A percentile compares a stretch with the other conserved stretches of the same genome.
Conservation (phyloP, 768 basidiomycete species). For the Russula olivacea region DNA sequence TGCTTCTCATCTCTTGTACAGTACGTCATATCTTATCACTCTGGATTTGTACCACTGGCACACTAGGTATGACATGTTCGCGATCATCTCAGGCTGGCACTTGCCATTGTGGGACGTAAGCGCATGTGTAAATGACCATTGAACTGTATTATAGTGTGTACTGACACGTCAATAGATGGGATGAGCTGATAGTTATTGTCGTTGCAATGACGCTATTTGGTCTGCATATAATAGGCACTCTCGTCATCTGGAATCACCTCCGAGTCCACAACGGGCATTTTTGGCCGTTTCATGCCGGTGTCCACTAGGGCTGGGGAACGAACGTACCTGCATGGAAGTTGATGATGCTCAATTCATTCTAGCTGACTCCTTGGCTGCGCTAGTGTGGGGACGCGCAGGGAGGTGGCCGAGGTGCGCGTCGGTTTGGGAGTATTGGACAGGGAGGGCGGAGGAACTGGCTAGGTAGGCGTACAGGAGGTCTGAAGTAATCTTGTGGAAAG, state of each 20-base stretch:
- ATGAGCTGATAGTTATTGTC: constrained; percentile 70
- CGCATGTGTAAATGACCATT: constrained; percentile 47
- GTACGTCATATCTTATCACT: background rate
- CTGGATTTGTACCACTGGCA: background rate
- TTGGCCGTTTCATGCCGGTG: constrained; percentile 85
- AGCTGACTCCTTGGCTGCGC: constrained; percentile 61
- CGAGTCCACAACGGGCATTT: constrained; percentile 72
- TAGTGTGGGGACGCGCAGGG: no score
- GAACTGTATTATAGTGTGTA: background rate
- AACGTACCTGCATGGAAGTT: background rate
- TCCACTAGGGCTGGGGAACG: constrained; percentile 84
- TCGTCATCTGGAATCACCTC: constrained; percentile 49
- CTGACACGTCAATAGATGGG: constrained; percentile 42
- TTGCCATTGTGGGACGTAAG: constrained; percentile 44
- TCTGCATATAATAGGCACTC: no score
- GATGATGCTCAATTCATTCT: background rate
- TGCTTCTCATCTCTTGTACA: background rate
- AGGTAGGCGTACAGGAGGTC: background rate
- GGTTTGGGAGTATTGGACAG: background rate
- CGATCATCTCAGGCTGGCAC: constrained; percentile 82
- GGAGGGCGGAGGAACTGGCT: no score
- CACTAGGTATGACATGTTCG: constrained; percentile 76
- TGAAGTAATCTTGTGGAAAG: background rate
- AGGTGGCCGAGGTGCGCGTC: background rate
- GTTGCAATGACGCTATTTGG: constrained; percentile 60